Base-by-base conservation (phyloP, 1,284 basidiomycete genomes). In the Ustilago xerochloae region DNA sequence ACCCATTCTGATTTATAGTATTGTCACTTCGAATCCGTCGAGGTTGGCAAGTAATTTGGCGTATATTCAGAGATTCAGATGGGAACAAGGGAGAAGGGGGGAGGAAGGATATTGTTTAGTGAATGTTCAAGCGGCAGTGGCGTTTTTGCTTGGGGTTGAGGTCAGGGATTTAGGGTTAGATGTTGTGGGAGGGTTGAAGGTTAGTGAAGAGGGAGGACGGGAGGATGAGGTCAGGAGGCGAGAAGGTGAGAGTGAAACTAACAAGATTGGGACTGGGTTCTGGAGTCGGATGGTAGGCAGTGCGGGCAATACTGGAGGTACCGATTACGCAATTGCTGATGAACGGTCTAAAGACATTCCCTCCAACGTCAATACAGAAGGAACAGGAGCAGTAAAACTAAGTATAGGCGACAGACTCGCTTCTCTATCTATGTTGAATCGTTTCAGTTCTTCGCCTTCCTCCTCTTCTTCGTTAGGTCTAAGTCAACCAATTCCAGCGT, bases 61-160 rank as follows among this genome's bases (percentile, higher is more conserved):
- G 18, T 97, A 90, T 82, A 91, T 91, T 0, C 93, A 96, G 75
- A 89, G 95, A 20, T 97, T 93, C 85, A 87, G 93, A 26, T 84
- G 87, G 7, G 89, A 91, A 54, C 87, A 89, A 4, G 87, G 91
- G 45, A 86, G 88, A n/a, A 86, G 90, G 4, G 93, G 93, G 1
- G 93, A 97, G 81, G 92, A 93, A 73, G 90, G 90, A 55, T 97
- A 95, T 82, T 97, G 94, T 71, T 88, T 96, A 29, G 92, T 97
- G 82, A 97, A 97, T 84, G 87, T 96, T 30, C 90, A 95, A 86
- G 95, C 95, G 6, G 94, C 94, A 1, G 92, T 93, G 2, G 93
- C 96, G 80, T 97, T 97, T 83, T 86, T 97, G 39, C 93, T 95
- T 85, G 92, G 93, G 78, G 93, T 97, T 24, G 93, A 95, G 84